Conservation (phyloP, 768 basidiomycete genomes). For the Podaxis pistillaris region DNA sequence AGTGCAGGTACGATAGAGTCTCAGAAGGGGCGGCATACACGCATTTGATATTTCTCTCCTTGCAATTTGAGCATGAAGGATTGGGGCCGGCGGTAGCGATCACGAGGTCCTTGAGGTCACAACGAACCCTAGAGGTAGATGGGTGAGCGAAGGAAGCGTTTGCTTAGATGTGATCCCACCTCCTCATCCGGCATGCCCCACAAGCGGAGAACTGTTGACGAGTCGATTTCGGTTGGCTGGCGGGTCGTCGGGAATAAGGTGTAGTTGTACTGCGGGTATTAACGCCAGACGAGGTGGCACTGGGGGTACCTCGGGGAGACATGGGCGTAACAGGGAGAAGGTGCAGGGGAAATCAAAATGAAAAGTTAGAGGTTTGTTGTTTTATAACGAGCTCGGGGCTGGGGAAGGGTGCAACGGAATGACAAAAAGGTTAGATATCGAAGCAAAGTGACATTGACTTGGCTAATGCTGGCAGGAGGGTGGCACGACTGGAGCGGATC, state of each 20-base stretch:
- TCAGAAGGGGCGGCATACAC: constrained; percentile 58
- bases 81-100: constrained; percentile 43
- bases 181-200: constrained; percentile 87
- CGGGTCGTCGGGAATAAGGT: constrained; percentile 48
- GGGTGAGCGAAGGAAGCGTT: constrained; percentile 11
- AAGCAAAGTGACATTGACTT: constrained; percentile 31
- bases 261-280: constrained; percentile 28
- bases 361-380: constrained; percentile 26
- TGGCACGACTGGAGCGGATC: constrained; percentile 42
- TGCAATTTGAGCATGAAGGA: constrained; percentile 84
- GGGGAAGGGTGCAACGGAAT: constrained; percentile 28
- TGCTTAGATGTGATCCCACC: constrained; percentile 39
- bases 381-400: constrained; percentile 36
- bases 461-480: constrained; percentile 28
- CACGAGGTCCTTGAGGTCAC: constrained; percentile 86
- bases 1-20: constrained; percentile 9
- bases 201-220: constrained; percentile 91
- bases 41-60: constrained; percentile 88
- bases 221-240: constrained; percentile 70
- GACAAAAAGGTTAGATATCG: constrained; percentile 30
- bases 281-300: constrained; percentile 33
- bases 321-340: constrained; percentile 34
- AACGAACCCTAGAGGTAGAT: constrained; percentile 68
- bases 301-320: constrained; percentile 52
- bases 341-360: constrained; percentile 23